A percentile compares a stretch with the other conserved stretches of the same genome.
These are phyloP conservation scores for Camptophora hylomeconis DNA, from an alignment of 2,329 filamentous ascomycete species.

Conservation along the genomic window DNA sequence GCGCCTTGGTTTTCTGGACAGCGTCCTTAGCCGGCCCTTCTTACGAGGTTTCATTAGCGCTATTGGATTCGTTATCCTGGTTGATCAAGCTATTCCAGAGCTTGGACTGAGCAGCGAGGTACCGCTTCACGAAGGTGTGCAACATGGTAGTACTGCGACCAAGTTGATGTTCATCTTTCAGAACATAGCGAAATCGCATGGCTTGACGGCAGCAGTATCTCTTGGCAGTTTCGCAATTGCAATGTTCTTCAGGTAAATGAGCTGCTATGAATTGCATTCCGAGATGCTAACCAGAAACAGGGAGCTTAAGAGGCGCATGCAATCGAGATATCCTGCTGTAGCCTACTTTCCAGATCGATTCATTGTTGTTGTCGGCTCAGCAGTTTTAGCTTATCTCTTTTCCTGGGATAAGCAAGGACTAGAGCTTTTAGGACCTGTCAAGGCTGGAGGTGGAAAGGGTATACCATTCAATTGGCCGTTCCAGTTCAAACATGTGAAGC, in stretches of 20 bases:
- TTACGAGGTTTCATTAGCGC: slow-evolving; percentile 92
- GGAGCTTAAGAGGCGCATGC: slow-evolving; percentile 66
- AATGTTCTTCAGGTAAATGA: slow-evolving; percentile 67
- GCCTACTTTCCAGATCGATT: slow-evolving; percentile 90
- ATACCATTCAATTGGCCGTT: slow-evolving; percentile 86
- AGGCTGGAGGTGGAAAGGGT: slow-evolving; percentile 53
- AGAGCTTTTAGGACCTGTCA: slow-evolving; percentile 68
- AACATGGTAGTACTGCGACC: slow-evolving; percentile 73
- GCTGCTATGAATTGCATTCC: slow-evolving; percentile 1
- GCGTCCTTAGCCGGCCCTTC: slow-evolving; percentile 84
- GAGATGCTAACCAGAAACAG: slow-evolving; percentile 30
- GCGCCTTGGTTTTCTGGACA: slow-evolving; percentile 83
- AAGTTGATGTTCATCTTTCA: slow-evolving; percentile 69
- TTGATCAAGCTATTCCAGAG: slow-evolving; percentile 88
- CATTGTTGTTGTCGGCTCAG: slow-evolving; percentile 72
- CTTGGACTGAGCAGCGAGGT: slow-evolving; percentile 54
- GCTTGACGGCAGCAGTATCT: slow-evolving; percentile 63
- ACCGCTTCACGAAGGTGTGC: too few relatives aligned
- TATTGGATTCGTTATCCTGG: slow-evolving; percentile 89
- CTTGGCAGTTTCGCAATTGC: slow-evolving; percentile 72
- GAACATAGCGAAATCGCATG: slow-evolving; percentile 55
- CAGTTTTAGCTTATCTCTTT: slow-evolving; percentile 62
- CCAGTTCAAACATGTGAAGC: slow-evolving; percentile 57
- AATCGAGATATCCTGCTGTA: slow-evolving; percentile 64
- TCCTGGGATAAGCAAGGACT: slow-evolving; percentile 71